Conservation (phyloP, 139 green algal species). For the Pleodorina starrii region DNA sequence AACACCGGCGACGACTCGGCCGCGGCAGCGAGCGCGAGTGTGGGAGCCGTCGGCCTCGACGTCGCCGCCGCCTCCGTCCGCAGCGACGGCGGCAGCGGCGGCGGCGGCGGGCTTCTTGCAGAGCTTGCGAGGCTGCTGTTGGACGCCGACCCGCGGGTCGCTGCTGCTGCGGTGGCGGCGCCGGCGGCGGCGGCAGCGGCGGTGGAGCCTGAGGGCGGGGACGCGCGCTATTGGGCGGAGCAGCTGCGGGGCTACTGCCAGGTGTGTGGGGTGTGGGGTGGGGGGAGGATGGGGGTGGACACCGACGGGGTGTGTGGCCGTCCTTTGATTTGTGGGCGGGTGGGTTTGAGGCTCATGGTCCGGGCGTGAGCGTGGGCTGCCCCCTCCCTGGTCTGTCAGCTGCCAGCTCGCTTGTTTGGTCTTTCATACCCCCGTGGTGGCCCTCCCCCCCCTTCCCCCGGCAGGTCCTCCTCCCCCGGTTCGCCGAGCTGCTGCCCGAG, state of each 20-base stretch:
- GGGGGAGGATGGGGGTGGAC: not conserved
- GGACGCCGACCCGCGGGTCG: constrained; percentile 2
- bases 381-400: too few relatives aligned
- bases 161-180: not conserved
- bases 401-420: too few relatives aligned
- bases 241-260: constrained; percentile 5
- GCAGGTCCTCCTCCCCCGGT: constrained; percentile 17
- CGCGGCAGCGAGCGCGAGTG: too few relatives aligned
- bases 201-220: not conserved
- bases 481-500: not conserved
- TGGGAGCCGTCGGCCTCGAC: too few relatives aligned
- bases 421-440: too few relatives aligned
- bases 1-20: too few relatives aligned
- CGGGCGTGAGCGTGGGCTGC: too few relatives aligned
- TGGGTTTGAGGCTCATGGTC: too few relatives aligned
- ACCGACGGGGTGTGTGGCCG: too few relatives aligned
- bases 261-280: not conserved
- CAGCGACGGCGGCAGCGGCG: not conserved
- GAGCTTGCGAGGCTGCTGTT: constrained; percentile 45
- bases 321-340: too few relatives aligned
- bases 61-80: too few relatives aligned
- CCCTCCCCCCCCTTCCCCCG: too few relatives aligned
- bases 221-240: constrained; percentile 8
- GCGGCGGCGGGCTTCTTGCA: not conserved
- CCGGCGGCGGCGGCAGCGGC: not conserved